Conservation (phyloP, 148 eudicot species). For the Gaultheria prostrata region DNA sequence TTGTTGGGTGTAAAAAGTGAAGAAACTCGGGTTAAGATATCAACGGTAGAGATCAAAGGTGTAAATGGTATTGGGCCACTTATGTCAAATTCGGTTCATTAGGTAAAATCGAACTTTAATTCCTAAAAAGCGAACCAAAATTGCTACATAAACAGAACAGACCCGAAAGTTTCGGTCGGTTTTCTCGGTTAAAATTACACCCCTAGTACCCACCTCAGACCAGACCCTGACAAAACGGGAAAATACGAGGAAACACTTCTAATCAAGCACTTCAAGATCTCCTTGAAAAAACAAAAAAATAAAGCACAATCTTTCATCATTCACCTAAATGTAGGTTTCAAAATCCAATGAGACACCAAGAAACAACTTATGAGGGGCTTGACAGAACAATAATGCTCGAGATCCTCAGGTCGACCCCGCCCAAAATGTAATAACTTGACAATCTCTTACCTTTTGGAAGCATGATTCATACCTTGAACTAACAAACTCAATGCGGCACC, state of each 20-base stretch:
- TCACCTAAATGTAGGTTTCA: not conserved
- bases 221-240: not conserved
- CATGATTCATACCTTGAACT: conserved; percentile 53
- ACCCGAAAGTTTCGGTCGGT: not conserved
- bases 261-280: not conserved
- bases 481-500: conserved; percentile 56
- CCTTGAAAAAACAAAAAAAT: not conserved
- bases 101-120: not conserved
- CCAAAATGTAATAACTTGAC: not conserved
- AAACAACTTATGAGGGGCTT: not conserved
- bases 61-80: not conserved
- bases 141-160: not conserved
- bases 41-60: not conserved
- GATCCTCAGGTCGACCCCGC: not conserved
- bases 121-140: not conserved
- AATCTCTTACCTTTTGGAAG: not conserved
- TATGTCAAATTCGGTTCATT: not conserved
- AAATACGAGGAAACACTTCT: not conserved
- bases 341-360: not conserved
- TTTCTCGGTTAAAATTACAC: no score
- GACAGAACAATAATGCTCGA: not conserved
- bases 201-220: not conserved
- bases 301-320: not conserved
- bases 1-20: not conserved
- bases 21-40: not conserved